Base-by-base conservation (phyloP, 768 basidiomycete genomes). In the Leccinum fibrillosum region DNA sequence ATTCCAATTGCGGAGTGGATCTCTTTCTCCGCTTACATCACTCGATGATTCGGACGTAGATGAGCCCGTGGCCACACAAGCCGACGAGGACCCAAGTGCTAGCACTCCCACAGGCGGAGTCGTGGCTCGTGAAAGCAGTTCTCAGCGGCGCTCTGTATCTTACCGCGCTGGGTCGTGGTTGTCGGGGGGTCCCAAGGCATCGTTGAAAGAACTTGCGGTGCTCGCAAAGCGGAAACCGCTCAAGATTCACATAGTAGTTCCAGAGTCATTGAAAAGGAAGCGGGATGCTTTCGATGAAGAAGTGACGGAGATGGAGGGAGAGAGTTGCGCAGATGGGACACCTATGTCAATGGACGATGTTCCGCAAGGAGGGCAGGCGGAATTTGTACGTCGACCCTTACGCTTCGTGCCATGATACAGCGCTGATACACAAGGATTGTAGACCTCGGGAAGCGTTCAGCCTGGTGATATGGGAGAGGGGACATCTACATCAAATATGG, bases 121-220 rank as follows among this genome's bases (percentile, higher is more conserved):
- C 7, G 30, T 15, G 1, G 21, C 59, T 12, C 21, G 15, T 19
- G 34, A 39, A 25, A 37, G 7, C 7, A 32, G 28, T 5, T 3
- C 9, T 19, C 19, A 19, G 44, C 25, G 34, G 11, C 34, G 45
- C 19, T 62, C 52, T 3, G 53, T 59, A 10, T 44, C 30, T 10
- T 1, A 17, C 28, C 55, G 9, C 17, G 5, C 15, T 25, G 47
- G 25, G 2, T 54, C 50, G 34, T 45, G n/a, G 13, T 11, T 39
- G 17, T 9, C 42, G 15, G 69, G 70, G 13, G 70, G 70, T 0
- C 66, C 66, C 5, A 34, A 35, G 5, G 67, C 69, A 6, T 61
- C 66, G 19, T 1, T 68, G 50, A 44, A 52, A 0, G 60, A 71
- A 32, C 42, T 71, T 7, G 35, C 30, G 17, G 0, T 37, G 19